Evolutionary conservation across 208 protist genomes (phyloP).

Genomic region (Trypanosoma cruzi): DNA sequence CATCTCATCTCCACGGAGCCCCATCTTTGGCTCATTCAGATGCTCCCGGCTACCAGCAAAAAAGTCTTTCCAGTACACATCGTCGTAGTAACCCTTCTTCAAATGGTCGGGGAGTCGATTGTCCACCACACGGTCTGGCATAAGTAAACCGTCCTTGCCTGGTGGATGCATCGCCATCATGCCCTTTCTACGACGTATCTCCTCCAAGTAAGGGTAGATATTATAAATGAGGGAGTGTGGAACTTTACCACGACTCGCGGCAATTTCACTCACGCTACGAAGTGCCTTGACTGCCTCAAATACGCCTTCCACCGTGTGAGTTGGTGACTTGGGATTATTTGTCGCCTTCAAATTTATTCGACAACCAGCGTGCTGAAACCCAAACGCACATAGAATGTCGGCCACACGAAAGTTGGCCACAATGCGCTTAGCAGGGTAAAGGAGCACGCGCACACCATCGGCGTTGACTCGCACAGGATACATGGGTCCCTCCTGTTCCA

Average conservation of each 20-base stretch:
- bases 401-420: slow-evolving; percentile 92
- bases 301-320: slow-evolving; percentile 90
- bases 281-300: slow-evolving; percentile 92
- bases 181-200: slow-evolving; percentile 89
- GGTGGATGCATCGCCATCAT: slow-evolving; percentile 95
- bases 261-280: slow-evolving; percentile 92
- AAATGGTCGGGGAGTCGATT: slow-evolving; percentile 93
- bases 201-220: slow-evolving; percentile 94
- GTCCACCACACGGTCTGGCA: slow-evolving; percentile 92
- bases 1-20: slow-evolving; percentile 90
- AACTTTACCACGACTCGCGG: slow-evolving; percentile 91
- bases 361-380: slow-evolving; percentile 92
- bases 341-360: slow-evolving; percentile 78
- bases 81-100: slow-evolving; percentile 94
- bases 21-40: slow-evolving; percentile 90
- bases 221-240: slow-evolving; percentile 93
- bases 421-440: slow-evolving; percentile 90
- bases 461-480: slow-evolving; percentile 92
- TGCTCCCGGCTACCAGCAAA: slow-evolving; percentile 91
- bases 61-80: slow-evolving; percentile 94
- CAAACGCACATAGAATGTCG: slow-evolving; percentile 94
- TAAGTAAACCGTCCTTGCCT: slow-evolving; percentile 91
- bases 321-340: slow-evolving; percentile 90
- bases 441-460: slow-evolving; percentile 85
- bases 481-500: slow-evolving; percentile 94